Base-by-base conservation (phyloP, 1,139 yeast genomes). In the Pichia sp. region DNA sequence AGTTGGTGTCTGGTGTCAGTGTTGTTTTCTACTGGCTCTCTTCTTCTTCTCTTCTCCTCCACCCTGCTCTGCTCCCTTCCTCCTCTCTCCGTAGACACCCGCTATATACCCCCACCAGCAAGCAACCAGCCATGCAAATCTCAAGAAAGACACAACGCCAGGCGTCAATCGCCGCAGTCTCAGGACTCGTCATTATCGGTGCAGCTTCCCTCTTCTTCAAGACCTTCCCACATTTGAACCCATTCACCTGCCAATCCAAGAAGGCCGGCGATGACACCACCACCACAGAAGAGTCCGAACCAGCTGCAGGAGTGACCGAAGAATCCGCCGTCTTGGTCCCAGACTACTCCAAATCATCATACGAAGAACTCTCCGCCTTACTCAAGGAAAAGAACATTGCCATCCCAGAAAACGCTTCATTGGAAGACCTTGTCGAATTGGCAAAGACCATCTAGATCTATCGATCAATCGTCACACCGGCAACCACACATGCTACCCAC, bases 221-320 rank as follows among this genome's bases (percentile, higher is more conserved):
- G 52, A 78, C 83, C 1, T 79, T 69, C 54, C 83, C 84, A 18
- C 84, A 78, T 55, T 63, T 77, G 41, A 70, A 53, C 44, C 58
- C 62, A 32, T 47, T 48, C 14, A 45, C 38, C 19, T 41, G 46
- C 28, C n/a, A 33, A 9, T 11, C 41, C 8, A 36, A 32, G 34
- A 27, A 37, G 17, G 40, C 39, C 14, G 34, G 48, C 12, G 55
- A 54, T 18, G 51, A 46, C 9, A 44, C 43, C 11, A 60, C 60
- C 30, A 51, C 58, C 15, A 21, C 30, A 12, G 53, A 57, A 9
- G 58, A 57, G 22, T 47, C 55, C 15, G 56, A 52, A 28, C 7
- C 15, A 24, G 9, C 22, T 15, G 32, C 6, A 9, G 43, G 61
- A 61, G 28, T 45, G 59, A 37, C 24, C 18, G 38, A 27, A 33